Evolutionary conservation across 805 yeast genomes (phyloP).

Genomic region (Lachancea sp.): DNA sequence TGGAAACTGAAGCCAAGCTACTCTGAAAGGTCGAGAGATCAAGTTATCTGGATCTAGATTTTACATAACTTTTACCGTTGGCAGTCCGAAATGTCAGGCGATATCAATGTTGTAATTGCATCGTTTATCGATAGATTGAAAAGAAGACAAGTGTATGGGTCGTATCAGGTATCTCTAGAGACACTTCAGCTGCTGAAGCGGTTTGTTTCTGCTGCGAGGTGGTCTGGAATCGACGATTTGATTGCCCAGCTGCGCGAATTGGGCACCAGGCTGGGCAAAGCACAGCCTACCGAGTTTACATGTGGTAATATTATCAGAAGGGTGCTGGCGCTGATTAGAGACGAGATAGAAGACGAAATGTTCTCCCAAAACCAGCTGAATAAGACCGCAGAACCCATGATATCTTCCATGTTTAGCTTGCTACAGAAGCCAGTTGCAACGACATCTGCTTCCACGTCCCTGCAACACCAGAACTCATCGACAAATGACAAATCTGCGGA

Average conservation of each 20-base stretch:
- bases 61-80: background rate
- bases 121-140: conserved; percentile 53
- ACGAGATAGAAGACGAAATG: conserved; percentile 60
- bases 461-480: conserved; percentile 10
- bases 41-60: background rate
- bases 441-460: conserved; percentile 14
- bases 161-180: conserved; percentile 75
- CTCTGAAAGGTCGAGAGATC: too few species aligned
- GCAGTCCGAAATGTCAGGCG: conserved; percentile 16
- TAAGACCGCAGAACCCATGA: conserved; percentile 43
- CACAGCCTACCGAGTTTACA: conserved; percentile 84
- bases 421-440: conserved; percentile 44
- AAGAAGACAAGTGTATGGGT: conserved; percentile 78
- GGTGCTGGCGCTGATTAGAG: conserved; percentile 79
- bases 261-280: conserved; percentile 62
- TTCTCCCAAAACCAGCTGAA: conserved; percentile 11
- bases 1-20: too few species aligned
- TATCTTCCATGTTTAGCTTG: conserved; percentile 81
- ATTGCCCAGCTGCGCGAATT: conserved; percentile 64
- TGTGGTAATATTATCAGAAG: conserved; percentile 89
- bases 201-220: conserved; percentile 81
- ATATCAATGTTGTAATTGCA: conserved; percentile 38
- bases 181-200: conserved; percentile 83
- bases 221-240: conserved; percentile 72
- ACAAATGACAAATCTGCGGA: conserved; percentile 20